Evolutionary conservation across 2,329 filamentous ascomycete genomes (phyloP), one percentile per base, ranked within the genome.

Genomic region (Trichoderma endophyticum): DNA sequence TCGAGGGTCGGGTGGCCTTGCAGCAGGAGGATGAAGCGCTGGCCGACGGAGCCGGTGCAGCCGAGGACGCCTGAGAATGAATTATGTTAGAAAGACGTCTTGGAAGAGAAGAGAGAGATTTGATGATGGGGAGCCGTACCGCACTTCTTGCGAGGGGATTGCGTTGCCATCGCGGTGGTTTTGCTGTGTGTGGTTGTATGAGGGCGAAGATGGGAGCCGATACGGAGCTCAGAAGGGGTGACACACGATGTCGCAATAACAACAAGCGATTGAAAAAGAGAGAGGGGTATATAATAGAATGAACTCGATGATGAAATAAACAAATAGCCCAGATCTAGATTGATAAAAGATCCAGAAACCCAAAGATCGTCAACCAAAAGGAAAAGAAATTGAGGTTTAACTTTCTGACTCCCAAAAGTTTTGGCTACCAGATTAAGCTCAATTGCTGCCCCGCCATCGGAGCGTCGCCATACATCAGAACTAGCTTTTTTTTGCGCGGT

Each of bases 61-160:
- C 66, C 66, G 54, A 69, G 66, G 54, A 69, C 62, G 80, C 89
- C 89, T 91, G 75, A 8, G 36, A 32, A 30, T 14, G 3, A 4
- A 60, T 57, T 26, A 65, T 30, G 15, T 30, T 48, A n/a, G 34
- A 18, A 4, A 9, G 18, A 32, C 1, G 18, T 18, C 0, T 6
- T 39, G 36, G 6, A 15, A 28, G 39, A 70, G 18, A 8, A 68
- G 62, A 70, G 18, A 6, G n/a, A 28, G 2, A 14, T 30, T 12
- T 34, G 21, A 14, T 15, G 9, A 28, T 36, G 21, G n/a, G 14
- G 4, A 68, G 63, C 80, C 86, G 72, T 84, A 88, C 86, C 87
- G 83, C 86, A 88, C 81, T 88, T 89, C 84, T 89, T 89, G 72
- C 51, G 64, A 59, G 83, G 82, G 62, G 87, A 85, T 74, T 87